Evolutionary conservation across 1,139 yeast species (phyloP), one percentile per base, ranked within the genome.

Genomic region (Hansenula sp.): DNA sequence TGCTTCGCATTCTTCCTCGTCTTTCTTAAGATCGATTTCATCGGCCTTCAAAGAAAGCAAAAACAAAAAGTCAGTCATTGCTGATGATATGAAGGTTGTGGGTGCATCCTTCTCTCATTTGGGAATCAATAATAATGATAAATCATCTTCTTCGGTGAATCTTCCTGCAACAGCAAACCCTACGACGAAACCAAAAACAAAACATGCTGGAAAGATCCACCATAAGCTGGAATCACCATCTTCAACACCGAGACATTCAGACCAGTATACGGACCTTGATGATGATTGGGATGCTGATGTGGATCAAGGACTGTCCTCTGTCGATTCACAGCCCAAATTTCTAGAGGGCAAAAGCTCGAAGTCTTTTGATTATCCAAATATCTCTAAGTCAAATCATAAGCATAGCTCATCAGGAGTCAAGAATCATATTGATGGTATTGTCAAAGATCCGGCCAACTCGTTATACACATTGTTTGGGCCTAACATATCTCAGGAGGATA

Each of bases 231-330:
- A 48, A 4, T 44, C 50, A 4, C 42, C 47, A 9, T 33, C 45
- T 15, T 30, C 48, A 7, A 47, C 59, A 15, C 57, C 61, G 25
- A 51, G 62, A 45, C 48, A 49, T 28, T 61, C 62, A 24, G 58
- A 52, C 33, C 66, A 62, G 44, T 81, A 79, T 53, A 67, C 76
- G 18, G 96, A 87, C 58, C 63, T 81, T 41, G 96, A 89, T 60
- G 96, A 86, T 56, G 96, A 89, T 62, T 90, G 96, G 97, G 91
- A 89, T 60, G 94, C 96, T 5, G 85, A 81, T 33, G 72, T 89
- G 38, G 89, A 84, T 50, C 84, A 72, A 51, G 68, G 66, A 46
- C 57, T 59, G 40, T 64, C 68, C 58, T 68, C 63, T 51, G 67
- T 42, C 48, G 61, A 45, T 42, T 58, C 60, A 38, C 58, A 56